phyloP scores from a whole-genome alignment of 805 yeast genomes.

The Clavispora phyllophila region DNA sequence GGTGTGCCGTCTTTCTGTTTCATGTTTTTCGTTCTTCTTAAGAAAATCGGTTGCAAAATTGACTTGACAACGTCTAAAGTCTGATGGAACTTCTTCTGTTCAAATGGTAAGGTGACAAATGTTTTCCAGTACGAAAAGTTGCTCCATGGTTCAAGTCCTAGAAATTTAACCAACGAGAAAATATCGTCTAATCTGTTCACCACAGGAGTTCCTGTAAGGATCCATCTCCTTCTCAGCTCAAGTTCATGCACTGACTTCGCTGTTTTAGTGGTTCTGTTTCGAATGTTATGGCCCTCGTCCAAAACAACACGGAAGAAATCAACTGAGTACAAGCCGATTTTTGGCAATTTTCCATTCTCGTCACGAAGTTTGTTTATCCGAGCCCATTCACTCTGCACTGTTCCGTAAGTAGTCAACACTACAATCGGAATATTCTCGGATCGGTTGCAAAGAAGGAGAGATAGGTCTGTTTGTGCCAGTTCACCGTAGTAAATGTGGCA shows the following conservation, averaged over 20 bases:
- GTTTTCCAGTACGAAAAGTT: conserved; percentile 82
- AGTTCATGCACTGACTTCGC: conserved; percentile 72
- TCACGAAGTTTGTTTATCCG: conserved; percentile 32
- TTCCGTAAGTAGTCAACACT: conserved; percentile 82
- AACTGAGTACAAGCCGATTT: conserved; percentile 62
- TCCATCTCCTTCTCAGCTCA: conserved; percentile 69
- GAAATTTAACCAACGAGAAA: conserved; percentile 67
- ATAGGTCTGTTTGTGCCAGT: conserved; percentile 48
- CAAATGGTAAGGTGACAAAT: conserved; percentile 79
- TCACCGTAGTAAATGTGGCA: conserved; percentile 76
- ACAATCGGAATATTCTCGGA: conserved; percentile 55
- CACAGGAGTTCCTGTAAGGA: conserved; percentile 89
- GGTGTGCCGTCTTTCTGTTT: conserved; percentile 67
- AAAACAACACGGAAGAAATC: conserved; percentile 71
- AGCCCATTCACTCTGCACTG: conserved; percentile 71
- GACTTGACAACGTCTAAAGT: conserved; percentile 84
- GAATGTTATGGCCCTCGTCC: conserved; percentile 88
- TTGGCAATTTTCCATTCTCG: conserved; percentile 22
- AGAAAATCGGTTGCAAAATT: conserved; percentile 72
- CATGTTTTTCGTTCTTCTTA: conserved; percentile 85
- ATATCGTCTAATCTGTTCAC: conserved; percentile 84
- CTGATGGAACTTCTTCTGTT: conserved; percentile 59
- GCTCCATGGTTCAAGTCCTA: conserved; percentile 86
- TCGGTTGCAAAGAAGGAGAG: conserved; percentile 35
- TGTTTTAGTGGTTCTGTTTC: conserved; percentile 74